Percentiles rank a stretch among this genome's conserved stretches.
Conservation (phyloP, 495 filamentous ascomycete genomes). For the Apodospora peruviana region DNA sequence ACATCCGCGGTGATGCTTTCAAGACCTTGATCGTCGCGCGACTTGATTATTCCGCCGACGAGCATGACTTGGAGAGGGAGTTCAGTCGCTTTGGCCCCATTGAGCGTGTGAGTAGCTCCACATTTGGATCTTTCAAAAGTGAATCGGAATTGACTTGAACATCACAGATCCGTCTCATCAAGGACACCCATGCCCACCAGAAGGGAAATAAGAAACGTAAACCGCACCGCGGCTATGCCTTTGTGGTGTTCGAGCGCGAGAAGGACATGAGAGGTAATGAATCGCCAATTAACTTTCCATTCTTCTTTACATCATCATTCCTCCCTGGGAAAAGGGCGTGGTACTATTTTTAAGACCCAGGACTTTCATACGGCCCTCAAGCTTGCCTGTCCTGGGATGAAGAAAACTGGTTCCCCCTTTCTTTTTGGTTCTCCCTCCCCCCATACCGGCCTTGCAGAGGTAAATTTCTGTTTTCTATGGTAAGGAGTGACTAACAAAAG, state of each 20-base stretch:
- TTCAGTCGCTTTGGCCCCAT: slow-evolving; percentile 94
- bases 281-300: slow-evolving; percentile 30
- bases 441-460: slow-evolving; percentile 12
- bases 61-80: slow-evolving; percentile 86
- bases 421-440: slow-evolving; percentile 8
- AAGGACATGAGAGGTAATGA: slow-evolving; percentile 99
- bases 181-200: slow-evolving; percentile 57
- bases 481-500: slow-evolving; percentile 52
- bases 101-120: slow-evolving; percentile 64
- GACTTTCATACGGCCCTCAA: slow-evolving; percentile 45
- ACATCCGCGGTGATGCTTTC: slow-evolving; percentile 88
- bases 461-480: slow-evolving; percentile 38
- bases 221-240: slow-evolving; percentile 85
- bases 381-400: slow-evolving; percentile 44
- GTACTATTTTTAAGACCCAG: slow-evolving; percentile 22
- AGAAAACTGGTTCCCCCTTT: slow-evolving; percentile 3
- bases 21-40: slow-evolving; percentile 91
- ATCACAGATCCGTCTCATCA: slow-evolving; percentile 78
- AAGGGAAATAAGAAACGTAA: slow-evolving; percentile 77
- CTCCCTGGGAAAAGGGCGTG: neutral
- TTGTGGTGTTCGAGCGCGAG: slow-evolving; percentile 94
- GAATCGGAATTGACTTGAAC: too few species aligned
- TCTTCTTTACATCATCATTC: slow-evolving; percentile 26
- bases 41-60: slow-evolving; percentile 80
- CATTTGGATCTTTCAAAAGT: too few species aligned